Conservation (phyloP, 148 eudicot genomes). For the Mesembryanthemum crystallinum region DNA sequence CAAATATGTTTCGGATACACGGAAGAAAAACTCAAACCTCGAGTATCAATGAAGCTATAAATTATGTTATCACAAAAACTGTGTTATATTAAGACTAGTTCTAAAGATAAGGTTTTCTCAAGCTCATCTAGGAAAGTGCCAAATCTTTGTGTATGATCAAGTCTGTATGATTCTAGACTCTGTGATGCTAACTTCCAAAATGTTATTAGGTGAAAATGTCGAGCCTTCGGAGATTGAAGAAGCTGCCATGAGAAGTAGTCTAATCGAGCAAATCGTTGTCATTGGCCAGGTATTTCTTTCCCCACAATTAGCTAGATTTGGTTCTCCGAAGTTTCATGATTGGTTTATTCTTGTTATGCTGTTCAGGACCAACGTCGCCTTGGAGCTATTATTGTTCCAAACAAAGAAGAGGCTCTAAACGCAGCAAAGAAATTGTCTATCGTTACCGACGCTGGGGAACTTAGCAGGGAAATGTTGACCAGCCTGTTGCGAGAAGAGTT, state of each 20-base stretch:
- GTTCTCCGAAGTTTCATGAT: neutral
- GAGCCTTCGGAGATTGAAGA: conserved; percentile 93
- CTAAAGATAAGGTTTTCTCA: too few relatives aligned
- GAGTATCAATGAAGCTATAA: neutral
- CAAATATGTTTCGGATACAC: neutral
- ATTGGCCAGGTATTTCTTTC: conserved; percentile 70
- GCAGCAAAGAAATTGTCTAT: conserved; percentile 49
- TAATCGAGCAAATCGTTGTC: conserved; percentile 82
- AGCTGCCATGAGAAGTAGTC: conserved; percentile 81
- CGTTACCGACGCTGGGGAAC: conserved; percentile 42
- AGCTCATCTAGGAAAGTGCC: neutral
- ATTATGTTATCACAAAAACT: neutral
- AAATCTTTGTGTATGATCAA: neutral
- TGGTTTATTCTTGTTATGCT: neutral
- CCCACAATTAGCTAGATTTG: neutral
- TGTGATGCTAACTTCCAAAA: conserved; percentile 5
- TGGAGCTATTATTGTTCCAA: conserved; percentile 89
- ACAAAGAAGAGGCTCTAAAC: conserved; percentile 62
- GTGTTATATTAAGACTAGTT: too few relatives aligned
- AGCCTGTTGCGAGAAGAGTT: conserved; percentile 56
- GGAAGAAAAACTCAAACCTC: neutral
- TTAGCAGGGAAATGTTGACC: conserved; percentile 48
- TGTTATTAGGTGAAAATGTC: conserved; percentile 84
- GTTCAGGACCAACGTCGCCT: conserved; percentile 81
- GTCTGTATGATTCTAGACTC: neutral